phyloP scores from a whole-genome alignment of 208 protist species.

The Wallacemonas collosoma region DNA sequence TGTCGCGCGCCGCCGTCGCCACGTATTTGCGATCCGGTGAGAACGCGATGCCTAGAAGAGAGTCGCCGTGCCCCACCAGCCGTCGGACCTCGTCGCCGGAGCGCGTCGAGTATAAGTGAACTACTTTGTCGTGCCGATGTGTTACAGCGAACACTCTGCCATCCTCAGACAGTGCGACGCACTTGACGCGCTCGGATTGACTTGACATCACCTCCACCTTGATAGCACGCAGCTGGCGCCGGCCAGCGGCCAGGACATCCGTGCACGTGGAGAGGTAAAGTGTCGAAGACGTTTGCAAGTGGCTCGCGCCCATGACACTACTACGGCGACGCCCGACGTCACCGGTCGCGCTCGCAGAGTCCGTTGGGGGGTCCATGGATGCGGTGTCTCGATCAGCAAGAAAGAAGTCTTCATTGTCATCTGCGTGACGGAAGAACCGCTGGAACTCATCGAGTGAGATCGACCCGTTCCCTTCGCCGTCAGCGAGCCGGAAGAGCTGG shows the following conservation, averaged over 20 bases:
- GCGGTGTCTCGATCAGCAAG: constrained; percentile 28
- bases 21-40: constrained; percentile 61
- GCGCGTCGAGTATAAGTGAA: constrained; percentile 51
- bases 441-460: constrained; percentile 44
- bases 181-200: constrained; percentile 54
- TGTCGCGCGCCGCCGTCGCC: constrained; percentile 50
- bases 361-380: neutral
- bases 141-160: constrained; percentile 52
- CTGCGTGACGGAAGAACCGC: constrained; percentile 31
- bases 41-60: constrained; percentile 53
- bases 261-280: constrained; percentile 16
- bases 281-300: constrained; percentile 12
- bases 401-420: constrained; percentile 27
- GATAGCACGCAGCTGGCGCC: constrained; percentile 30
- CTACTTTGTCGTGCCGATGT: constrained; percentile 52
- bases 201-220: constrained; percentile 33
- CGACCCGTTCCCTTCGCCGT: constrained; percentile 29
- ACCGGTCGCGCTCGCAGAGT: neutral
- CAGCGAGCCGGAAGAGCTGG: constrained; percentile 25
- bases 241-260: neutral
- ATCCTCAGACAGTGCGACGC: constrained; percentile 42
- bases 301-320: constrained; percentile 3
- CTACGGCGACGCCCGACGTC: constrained; percentile 1
- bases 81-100: constrained; percentile 40
- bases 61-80: constrained; percentile 51